Base-by-base conservation (phyloP, 768 basidiomycete species). In the Leucogyrophana mollusca region DNA sequence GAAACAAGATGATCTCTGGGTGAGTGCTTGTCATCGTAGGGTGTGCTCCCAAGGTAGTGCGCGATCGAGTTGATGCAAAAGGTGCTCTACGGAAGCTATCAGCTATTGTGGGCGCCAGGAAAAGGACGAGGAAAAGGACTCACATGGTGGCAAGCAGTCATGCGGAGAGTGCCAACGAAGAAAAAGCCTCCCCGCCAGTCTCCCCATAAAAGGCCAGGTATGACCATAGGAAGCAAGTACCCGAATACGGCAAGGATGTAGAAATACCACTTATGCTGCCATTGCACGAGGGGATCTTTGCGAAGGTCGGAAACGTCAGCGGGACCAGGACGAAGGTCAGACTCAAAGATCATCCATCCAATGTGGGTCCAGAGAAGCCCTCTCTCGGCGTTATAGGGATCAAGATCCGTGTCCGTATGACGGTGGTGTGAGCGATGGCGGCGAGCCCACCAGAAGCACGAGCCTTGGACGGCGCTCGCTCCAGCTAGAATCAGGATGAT, bases 51-150 rank as follows among this genome's bases (percentile, higher is more conserved):
- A 38, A 93, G 75, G 70, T 84, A 90, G 63, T 93, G 90, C 0
- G 90, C 90, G 23, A 93, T 77, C 16, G 90, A 92, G 62, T 92
- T 93, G 65, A 93, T 90, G 60, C 85, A 90, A 66, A 93, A 93
- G 1, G 86, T 89, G 54, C 89, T 87, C 85, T 87, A 43, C 14
- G 8, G 25, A 10, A n/a, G 35, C 13, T 30, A 7, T 30, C 27
- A 30, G 27, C 27, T 30, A 21, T 24, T 32, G 11, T 10, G 33
- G 57, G n/a, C n/a, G n/a, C n/a, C n/a, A 40, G 25, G 27, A 30
- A 24, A 22, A 40, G 38, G 17, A 37, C 7, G 9, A 16, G 16
- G 20, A 16, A 37, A 17, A 43, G 20, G 20, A 78, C 83, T 66
- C 59, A 87, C 86, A 70, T 93, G 90, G 67, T 93, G 90, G 32